Conservation (phyloP, 495 filamentous ascomycete species). For the Penicillium arizonense region DNA sequence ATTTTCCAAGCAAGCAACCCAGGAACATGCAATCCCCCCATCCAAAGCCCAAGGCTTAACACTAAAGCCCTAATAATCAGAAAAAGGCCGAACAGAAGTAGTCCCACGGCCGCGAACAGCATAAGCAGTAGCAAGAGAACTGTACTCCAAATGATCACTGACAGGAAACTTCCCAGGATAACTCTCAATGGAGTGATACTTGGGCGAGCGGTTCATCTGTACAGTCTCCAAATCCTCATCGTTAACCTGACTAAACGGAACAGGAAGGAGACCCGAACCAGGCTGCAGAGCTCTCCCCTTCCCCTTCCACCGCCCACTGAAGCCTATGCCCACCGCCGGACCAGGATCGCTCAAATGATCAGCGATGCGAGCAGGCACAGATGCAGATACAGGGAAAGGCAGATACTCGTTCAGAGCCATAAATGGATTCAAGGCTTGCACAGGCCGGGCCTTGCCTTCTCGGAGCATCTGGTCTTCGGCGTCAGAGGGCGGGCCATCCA, state of each 20-base stretch:
- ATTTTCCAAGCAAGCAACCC: too few species aligned
- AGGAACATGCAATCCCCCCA: too few species aligned
- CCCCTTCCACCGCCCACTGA: neutral
- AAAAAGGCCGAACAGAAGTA: constrained; percentile 36
- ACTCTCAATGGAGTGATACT: constrained; percentile 30
- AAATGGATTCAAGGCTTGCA: neutral
- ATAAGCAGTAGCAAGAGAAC: constrained; percentile 26
- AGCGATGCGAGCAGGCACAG: neutral
- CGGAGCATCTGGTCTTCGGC: neutral
- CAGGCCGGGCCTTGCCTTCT: neutral
- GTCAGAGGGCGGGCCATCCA: neutral
- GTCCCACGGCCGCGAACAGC: constrained; percentile 23
- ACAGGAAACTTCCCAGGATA: constrained; percentile 37
- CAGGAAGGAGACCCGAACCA: neutral
- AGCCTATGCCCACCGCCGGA: neutral
- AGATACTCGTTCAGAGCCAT: neutral
- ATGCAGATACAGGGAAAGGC: neutral
- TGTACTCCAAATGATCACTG: constrained; percentile 30
- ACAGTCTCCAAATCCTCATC: constrained; percentile 4
- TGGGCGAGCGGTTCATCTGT: constrained; percentile 6
- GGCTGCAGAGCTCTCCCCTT: too few species aligned
- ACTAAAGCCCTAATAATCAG: constrained; percentile 21
- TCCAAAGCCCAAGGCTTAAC: too few species aligned
- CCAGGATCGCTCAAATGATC: constrained; percentile 8
- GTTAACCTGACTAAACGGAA: neutral